phyloP scores from a whole-genome alignment of 1,139 yeast species.

The Lodderomyces pseudojiufengensis region DNA sequence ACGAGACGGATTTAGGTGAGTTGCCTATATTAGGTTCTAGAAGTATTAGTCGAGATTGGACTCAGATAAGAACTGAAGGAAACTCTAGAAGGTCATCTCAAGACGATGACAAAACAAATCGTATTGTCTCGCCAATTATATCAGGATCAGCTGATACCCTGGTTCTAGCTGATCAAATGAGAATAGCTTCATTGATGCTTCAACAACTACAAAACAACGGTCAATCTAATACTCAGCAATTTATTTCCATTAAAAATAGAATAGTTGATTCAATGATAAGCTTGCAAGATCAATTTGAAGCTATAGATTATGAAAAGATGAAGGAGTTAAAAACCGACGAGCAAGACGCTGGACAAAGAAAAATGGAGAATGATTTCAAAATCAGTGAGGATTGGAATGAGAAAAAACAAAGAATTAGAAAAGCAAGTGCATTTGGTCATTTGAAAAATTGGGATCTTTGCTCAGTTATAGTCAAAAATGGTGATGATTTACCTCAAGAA shows the following conservation, averaged over 20 bases:
- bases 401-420: conserved; percentile 74
- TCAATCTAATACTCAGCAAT: conserved; percentile 64
- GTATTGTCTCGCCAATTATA: neutral
- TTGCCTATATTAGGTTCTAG: conserved; percentile 27
- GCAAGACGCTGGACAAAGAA: conserved; percentile 80
- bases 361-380: conserved; percentile 85
- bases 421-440: conserved; percentile 77
- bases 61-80: neutral
- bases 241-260: conserved; percentile 65
- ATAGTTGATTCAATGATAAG: conserved; percentile 87
- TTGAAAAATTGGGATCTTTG: conserved; percentile 89
- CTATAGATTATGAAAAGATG: conserved; percentile 46
- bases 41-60: conserved; percentile 8
- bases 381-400: conserved; percentile 92
- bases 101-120: neutral
- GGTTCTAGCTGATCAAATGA: conserved; percentile 77
- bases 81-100: conserved; percentile 1
- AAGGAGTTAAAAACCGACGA: conserved; percentile 43
- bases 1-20: conserved; percentile 61
- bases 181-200: conserved; percentile 93
- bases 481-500: conserved; percentile 92
- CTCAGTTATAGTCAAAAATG: conserved; percentile 93
- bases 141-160: conserved; percentile 1
- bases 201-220: conserved; percentile 82
- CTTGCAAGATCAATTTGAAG: conserved; percentile 63